Conservation (phyloP, 805 yeast genomes). For the Starmerella stellata region DNA sequence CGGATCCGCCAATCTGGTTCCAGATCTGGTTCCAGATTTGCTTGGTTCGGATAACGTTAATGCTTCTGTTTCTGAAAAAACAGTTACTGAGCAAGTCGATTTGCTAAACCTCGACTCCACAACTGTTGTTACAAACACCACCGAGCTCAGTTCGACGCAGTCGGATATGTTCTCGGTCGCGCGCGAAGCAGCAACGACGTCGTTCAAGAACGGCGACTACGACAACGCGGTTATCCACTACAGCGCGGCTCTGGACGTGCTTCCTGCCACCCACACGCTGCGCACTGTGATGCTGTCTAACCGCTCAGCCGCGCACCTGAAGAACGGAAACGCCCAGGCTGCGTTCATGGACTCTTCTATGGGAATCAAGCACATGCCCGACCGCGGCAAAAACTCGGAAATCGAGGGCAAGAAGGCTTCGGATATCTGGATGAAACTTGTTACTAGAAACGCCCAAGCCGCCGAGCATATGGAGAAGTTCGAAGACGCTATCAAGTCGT, state of each 20-base stretch:
- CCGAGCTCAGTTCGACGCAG: conserved; percentile 17
- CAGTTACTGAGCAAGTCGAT: conserved; percentile 5
- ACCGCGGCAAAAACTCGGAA: conserved; percentile 17
- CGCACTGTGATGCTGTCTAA: conserved; percentile 58
- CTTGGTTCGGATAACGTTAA: no score
- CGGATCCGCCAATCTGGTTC: neutral
- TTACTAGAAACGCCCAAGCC: conserved; percentile 61
- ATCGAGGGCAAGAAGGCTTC: conserved; percentile 38
- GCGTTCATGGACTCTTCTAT: conserved; percentile 32
- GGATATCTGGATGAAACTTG: conserved; percentile 57
- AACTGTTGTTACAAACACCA: conserved; percentile 10
- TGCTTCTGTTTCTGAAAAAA: neutral
- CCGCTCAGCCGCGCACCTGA: conserved; percentile 46
- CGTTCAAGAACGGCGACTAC: conserved; percentile 73
- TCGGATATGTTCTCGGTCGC: conserved; percentile 19
- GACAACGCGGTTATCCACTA: conserved; percentile 44
- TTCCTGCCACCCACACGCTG: conserved; percentile 49
- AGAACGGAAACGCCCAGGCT: conserved; percentile 48
- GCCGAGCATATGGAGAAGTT: conserved; percentile 62
- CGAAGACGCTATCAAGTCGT: conserved; percentile 41
- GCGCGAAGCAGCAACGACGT: conserved; percentile 34
- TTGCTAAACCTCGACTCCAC: conserved; percentile 11
- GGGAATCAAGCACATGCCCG: conserved; percentile 29
- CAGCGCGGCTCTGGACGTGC: conserved; percentile 33
- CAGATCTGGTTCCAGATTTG: neutral